Conservation (phyloP, 2,329 filamentous ascomycete genomes). For the Aureobasidium pullulans region DNA sequence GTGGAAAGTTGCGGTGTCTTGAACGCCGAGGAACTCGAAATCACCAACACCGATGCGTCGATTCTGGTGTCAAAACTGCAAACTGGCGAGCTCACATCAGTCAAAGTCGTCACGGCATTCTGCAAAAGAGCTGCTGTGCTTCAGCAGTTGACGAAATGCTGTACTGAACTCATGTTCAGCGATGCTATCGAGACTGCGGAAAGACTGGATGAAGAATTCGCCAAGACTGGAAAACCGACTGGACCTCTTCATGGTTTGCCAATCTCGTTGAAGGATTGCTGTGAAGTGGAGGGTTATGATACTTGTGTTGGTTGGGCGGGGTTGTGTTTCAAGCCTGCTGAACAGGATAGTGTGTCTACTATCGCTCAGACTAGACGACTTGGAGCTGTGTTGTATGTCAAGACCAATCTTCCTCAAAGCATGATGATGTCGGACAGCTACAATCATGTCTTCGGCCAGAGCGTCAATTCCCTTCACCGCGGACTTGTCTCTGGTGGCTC, state of each 20-base stretch:
- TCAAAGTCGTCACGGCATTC: constrained; percentile 32
- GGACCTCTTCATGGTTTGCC: constrained; percentile 45
- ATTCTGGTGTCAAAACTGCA: constrained; percentile 29
- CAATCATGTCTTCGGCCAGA: constrained; percentile 45
- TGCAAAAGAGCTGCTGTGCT: constrained; percentile 29
- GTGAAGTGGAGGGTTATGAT: constrained; percentile 30
- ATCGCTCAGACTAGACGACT: constrained; percentile 21
- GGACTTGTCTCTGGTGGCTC: constrained; percentile 46
- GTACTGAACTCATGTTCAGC: constrained; percentile 38
- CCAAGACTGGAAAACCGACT: constrained; percentile 18
- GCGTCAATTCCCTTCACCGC: constrained; percentile 48
- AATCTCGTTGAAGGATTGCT: constrained; percentile 49
- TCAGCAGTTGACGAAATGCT: constrained; percentile 24
- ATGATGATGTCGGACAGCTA: constrained; percentile 48
- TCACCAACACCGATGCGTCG: constrained; percentile 44
- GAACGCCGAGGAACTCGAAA: constrained; percentile 40
- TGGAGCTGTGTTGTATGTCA: constrained; percentile 45
- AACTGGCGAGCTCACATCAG: constrained; percentile 22
- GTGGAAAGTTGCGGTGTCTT: constrained; percentile 39
- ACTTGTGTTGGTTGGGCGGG: constrained; percentile 29
- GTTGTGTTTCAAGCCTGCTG: constrained; percentile 13
- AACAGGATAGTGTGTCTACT: constrained; percentile 35
- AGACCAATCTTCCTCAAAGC: constrained; percentile 49
- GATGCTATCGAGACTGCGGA: constrained; percentile 24
- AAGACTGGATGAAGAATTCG: constrained; percentile 20